Conservation (phyloP, 148 eudicot species). For the Fagopyrum tataricum region DNA sequence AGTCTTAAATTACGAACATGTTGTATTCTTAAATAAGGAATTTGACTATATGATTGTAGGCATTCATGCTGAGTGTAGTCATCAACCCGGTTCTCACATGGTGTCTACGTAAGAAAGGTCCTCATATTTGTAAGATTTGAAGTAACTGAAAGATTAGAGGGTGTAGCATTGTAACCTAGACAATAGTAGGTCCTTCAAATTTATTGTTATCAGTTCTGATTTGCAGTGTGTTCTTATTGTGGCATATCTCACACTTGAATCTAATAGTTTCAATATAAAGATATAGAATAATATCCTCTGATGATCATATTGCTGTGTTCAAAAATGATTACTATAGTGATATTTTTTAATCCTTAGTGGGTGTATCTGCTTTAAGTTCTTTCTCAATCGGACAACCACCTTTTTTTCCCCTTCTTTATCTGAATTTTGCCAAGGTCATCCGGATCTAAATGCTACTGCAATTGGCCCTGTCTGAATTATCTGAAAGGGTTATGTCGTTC, state of each 20-base stretch:
- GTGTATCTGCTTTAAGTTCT: not conserved
- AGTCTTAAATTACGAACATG: too few species aligned
- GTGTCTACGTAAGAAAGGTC: constrained; percentile 1
- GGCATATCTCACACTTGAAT: too few species aligned
- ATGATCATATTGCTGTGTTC: not conserved
- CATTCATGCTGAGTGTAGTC: not conserved
- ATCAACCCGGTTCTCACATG: not conserved
- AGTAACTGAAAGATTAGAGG: too few species aligned
- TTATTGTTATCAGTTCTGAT: too few species aligned
- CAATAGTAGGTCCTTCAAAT: too few species aligned
- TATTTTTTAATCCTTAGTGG: not conserved
- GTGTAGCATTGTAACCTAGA: too few species aligned
- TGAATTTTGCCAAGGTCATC: not conserved
- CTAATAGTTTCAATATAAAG: too few species aligned
- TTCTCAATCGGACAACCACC: not conserved
- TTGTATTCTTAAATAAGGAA: not conserved
- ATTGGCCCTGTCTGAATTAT: not conserved
- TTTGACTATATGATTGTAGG: not conserved
- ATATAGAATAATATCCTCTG: too few species aligned
- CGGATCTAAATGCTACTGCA: not conserved
- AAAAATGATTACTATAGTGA: not conserved
- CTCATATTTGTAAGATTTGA: not conserved
- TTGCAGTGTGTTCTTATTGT: too few species aligned
- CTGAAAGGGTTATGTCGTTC: not conserved
- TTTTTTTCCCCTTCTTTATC: not conserved